Base-by-base conservation (phyloP, 805 yeast genomes). In the Cephaloascus albidus region DNA sequence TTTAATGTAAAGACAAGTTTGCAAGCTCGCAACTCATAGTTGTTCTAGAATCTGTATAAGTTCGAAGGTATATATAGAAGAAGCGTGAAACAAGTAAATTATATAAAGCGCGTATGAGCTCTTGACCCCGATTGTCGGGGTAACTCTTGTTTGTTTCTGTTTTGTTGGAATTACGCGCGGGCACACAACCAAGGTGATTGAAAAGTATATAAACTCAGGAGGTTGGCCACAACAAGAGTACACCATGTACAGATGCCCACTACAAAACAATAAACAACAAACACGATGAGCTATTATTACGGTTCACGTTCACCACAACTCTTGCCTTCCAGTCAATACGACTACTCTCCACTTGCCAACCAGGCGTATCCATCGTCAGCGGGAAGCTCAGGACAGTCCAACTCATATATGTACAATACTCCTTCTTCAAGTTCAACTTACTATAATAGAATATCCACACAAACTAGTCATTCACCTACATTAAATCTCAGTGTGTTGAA, bases 401-500 rank as follows among this genome's bases (percentile, higher is more conserved):
- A 23, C 28, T 23, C 28, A 8, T 23, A 23, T 23, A 6, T 23
- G 6, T 23, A 23, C 28, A 23, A 23, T 23, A 23, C 28, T 6
- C 28, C 28, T 8, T 6, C 28, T 23, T 23, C 28, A 8, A 8
- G 10, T 12, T n/a, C n/a, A n/a, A 23, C 28, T 23, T 23, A 23
- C 28, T 23, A 23, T 12, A 23, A 23, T 12, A 23, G 28, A 23
- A 8, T 23, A 23, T 23, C 28, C 28, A 8, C 28, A 6, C 28
- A 23, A 23, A 8, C 28, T 8, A 23, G 12, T 12, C 28, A 23
- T 23, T 23, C 28, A 12, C 28, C 28, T 12, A 23, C 28, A 12
- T 12, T 23, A 8, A 23, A 12, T 12, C 33, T 10, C 33, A 15
- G 33, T 10, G 6, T 31, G 18, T 31, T 66, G 65, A 73, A 45